These are phyloP conservation scores for Kluyveromyces wickerhamii DNA, from an alignment of 805 yeast species.

Conservation along the genomic window DNA sequence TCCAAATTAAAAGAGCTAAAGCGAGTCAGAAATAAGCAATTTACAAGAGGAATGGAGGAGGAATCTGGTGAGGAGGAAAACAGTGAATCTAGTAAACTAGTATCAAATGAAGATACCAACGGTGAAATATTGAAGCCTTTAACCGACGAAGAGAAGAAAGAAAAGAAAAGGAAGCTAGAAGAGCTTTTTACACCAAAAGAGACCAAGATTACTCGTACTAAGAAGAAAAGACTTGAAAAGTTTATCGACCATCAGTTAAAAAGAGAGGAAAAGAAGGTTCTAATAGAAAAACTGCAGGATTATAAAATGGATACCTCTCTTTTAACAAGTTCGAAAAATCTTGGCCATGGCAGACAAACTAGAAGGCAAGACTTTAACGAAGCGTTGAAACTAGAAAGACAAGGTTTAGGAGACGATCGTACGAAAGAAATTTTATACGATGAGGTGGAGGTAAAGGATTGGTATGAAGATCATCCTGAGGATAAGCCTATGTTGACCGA, in stretches of 20 bases:
- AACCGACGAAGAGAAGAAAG: slow-evolving; percentile 53
- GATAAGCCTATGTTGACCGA: background rate
- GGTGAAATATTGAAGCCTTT: slow-evolving; percentile 56
- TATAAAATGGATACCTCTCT: slow-evolving; percentile 58
- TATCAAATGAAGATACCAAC: slow-evolving; percentile 39
- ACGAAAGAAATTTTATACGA: slow-evolving; percentile 63
- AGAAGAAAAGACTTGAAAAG: slow-evolving; percentile 78
- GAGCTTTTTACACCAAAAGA: slow-evolving; percentile 54
- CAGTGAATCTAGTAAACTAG: slow-evolving; percentile 10
- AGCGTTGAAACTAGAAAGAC: slow-evolving; percentile 62
- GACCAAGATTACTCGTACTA: slow-evolving; percentile 58
- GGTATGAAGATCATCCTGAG: slow-evolving; percentile 38
- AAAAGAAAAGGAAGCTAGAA: slow-evolving; percentile 58
- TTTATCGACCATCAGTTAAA: slow-evolving; percentile 86
- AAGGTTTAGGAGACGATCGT: slow-evolving; percentile 57
- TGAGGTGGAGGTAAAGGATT: slow-evolving; percentile 53
- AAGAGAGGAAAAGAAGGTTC: slow-evolving; percentile 75
- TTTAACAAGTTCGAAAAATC: slow-evolving; percentile 62
- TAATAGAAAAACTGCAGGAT: slow-evolving; percentile 63
- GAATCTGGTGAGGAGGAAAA: slow-evolving; percentile 25
- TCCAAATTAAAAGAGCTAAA: slow-evolving; percentile 68
- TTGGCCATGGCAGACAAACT: slow-evolving; percentile 70
- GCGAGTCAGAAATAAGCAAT: slow-evolving; percentile 61
- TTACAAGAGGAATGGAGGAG: slow-evolving; percentile 42
- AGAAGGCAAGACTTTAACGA: slow-evolving; percentile 62